A percentile compares a stretch with the other conserved stretches of the same genome.
Conservation (phyloP, 345 rosid genomes). For the Lepidium sativum region DNA sequence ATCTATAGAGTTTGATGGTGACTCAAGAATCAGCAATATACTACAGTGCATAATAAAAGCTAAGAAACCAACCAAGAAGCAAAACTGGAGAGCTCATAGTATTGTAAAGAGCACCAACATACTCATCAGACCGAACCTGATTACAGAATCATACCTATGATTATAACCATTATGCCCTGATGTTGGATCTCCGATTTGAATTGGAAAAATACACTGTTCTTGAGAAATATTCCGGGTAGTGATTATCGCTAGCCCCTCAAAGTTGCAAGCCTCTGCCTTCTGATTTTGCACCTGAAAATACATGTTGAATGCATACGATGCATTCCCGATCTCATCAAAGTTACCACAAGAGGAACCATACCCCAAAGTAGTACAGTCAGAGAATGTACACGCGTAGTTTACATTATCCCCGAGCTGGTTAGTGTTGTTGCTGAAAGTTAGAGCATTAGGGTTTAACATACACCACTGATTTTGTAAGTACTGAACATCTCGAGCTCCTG, state of each 20-base stretch:
- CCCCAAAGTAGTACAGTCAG: slow-evolving; percentile 61
- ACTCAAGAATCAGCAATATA: slow-evolving; percentile 3
- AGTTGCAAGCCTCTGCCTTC: slow-evolving; percentile 52
- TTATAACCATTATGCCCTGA: slow-evolving; percentile 17
- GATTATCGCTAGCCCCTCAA: slow-evolving; percentile 47
- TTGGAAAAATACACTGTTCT: slow-evolving; percentile 52
- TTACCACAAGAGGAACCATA: slow-evolving; percentile 58
- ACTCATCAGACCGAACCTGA: not conserved
- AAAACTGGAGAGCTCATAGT: not conserved
- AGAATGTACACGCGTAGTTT: slow-evolving; percentile 53
- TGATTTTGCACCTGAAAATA: slow-evolving; percentile 62
- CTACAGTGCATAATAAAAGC: not conserved
- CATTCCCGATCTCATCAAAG: slow-evolving; percentile 53
- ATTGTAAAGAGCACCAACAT: slow-evolving; percentile 2
- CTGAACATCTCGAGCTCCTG: slow-evolving; percentile 47
- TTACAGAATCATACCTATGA: not conserved
- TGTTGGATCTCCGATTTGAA: slow-evolving; percentile 40
- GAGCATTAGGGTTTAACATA: slow-evolving; percentile 51
- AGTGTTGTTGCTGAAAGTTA: slow-evolving; percentile 40
- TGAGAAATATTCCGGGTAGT: slow-evolving; percentile 51
- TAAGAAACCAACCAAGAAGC: not conserved
- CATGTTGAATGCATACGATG: slow-evolving; percentile 67
- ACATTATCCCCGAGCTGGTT: slow-evolving; percentile 51
- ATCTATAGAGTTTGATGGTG: not conserved
- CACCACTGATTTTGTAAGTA: slow-evolving; percentile 75